A percentile compares a stretch with the other conserved stretches of the same genome.
Evolutionary conservation across 805 yeast genomes (phyloP).

Genomic region (Candida manassasensis): DNA sequence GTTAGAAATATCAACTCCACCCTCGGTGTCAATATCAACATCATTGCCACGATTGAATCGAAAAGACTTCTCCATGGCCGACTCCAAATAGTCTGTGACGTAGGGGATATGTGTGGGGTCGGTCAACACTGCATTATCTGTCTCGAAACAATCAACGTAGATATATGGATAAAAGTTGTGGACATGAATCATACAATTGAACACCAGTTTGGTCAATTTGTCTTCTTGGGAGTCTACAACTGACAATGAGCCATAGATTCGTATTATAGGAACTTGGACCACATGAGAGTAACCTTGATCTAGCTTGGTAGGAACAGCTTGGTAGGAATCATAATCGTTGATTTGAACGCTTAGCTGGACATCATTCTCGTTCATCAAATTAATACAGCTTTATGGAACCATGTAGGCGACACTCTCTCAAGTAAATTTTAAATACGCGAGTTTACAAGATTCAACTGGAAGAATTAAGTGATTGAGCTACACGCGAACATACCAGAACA

Average conservation of each 20-base stretch:
- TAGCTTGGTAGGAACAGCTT: slow-evolving; percentile 46
- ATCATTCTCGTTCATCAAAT: slow-evolving; percentile 9
- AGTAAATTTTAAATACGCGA: too few species aligned
- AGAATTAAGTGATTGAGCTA: too few species aligned
- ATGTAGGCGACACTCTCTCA: too few species aligned
- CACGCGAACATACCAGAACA: too few species aligned
- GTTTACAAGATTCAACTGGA: too few species aligned
- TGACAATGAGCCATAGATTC: slow-evolving; percentile 70
- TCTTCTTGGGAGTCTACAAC: slow-evolving; percentile 48
- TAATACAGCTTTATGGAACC: too few species aligned
- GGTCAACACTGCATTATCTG: slow-evolving; percentile 8
- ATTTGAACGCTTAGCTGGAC: slow-evolving; percentile 44
- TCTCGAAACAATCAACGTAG: slow-evolving; percentile 57
- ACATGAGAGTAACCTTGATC: slow-evolving; percentile 42
- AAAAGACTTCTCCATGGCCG: slow-evolving; percentile 35
- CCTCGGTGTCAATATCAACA: slow-evolving; percentile 7
- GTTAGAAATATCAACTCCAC: slow-evolving; percentile 9
- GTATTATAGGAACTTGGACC: slow-evolving; percentile 62
- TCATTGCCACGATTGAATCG: slow-evolving; percentile 14
- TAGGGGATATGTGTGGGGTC: slow-evolving; percentile 19
- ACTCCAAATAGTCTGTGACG: slow-evolving; percentile 44
- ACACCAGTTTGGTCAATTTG: slow-evolving; percentile 17
- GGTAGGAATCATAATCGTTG: slow-evolving; percentile 64
- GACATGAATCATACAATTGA: slow-evolving; percentile 52
- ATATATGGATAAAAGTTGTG: slow-evolving; percentile 86